Evolutionary conservation across 2,329 filamentous ascomycete genomes (phyloP).

Genomic region (Calonectria ilicicola): DNA sequence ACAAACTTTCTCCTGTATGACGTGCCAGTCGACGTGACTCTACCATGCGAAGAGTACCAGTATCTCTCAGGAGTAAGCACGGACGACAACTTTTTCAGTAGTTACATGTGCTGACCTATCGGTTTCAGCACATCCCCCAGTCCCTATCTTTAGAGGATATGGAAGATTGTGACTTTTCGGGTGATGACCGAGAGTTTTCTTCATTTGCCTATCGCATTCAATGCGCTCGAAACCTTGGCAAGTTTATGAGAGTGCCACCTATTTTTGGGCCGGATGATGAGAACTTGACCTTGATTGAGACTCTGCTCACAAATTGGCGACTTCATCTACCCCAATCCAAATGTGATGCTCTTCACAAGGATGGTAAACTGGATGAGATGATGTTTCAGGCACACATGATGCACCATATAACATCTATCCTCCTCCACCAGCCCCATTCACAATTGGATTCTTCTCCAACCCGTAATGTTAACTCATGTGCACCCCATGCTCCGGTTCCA

Average conservation of each 20-base stretch:
- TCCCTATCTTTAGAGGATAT: constrained; percentile 79
- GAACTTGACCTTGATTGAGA: constrained; percentile 63
- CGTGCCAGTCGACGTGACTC: constrained; percentile 73
- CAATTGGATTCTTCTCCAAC: constrained; percentile 75
- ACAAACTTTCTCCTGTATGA: constrained; percentile 79
- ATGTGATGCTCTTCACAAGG: constrained; percentile 74
- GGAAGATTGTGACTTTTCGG: constrained; percentile 79
- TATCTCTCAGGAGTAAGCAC: constrained; percentile 69
- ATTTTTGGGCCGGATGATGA: constrained; percentile 66
- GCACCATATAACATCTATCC: constrained; percentile 72
- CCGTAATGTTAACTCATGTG: constrained; percentile 73
- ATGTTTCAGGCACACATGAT: constrained; percentile 94
- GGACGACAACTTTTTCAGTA: not conserved
- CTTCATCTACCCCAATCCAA: constrained; percentile 82
- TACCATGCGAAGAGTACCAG: constrained; percentile 87
- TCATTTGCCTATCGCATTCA: constrained; percentile 89
- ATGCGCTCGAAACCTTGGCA: constrained; percentile 81
- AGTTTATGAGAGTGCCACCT: constrained; percentile 73
- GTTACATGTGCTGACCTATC: constrained; percentile 24
- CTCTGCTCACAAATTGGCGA: constrained; percentile 77
- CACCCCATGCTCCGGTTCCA: constrained; percentile 66
- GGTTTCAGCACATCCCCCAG: constrained; percentile 64
- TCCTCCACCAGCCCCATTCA: constrained; percentile 83
- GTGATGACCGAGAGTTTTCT: constrained; percentile 78
- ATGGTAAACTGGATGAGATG: constrained; percentile 85